Base-by-base conservation (phyloP, 2,329 filamentous ascomycete genomes). In the Sclerotinia nivalis region DNA sequence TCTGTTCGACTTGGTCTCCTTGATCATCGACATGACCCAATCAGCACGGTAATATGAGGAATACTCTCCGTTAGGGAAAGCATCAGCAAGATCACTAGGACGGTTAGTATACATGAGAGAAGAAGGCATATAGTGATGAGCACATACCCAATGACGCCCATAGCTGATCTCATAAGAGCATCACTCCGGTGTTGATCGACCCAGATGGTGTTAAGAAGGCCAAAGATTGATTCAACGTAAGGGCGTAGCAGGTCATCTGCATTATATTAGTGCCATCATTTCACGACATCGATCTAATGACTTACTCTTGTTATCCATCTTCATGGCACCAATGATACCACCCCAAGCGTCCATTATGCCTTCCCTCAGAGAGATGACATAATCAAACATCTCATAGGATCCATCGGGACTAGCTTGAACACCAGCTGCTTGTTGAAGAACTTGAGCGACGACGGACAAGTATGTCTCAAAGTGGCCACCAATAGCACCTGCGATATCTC, bases 321-420 rank as follows among this genome's bases (percentile, higher is more conserved):
- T 97, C 91, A 98, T 93, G 67, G 96, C 93, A 80, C 95, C 89
- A 78, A 99, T 93, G 74, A 97, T 96, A 75, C 96, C 96, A 77
- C 94, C 93, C 94, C 96, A 99, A 47, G 96, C 96, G 85, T 99
- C 96, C 91, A 98, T 97, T 75, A 99, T 98, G 75, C 95, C 96
- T 80, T 99, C 96, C 68, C 96, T 91, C 62, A 99, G 87, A 28
- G 94, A 97, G 73, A 97, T 88, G 75, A 99, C 91, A 79, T 99
- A 99, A 81, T 98, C 95, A 70, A 94, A 90, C 91, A 98, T 97
- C 82, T 99, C 96, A 76, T 94, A 96, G 65, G 91, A 92, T 71
- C 91, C 90, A 74, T 97, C 93, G 40, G 89, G 86, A 69, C 88
- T 88, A 55, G 92, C 88, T 45, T 90, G 92, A 69, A 99, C 93